Evolutionary conservation across 2,329 filamentous ascomycete species (phyloP).

Genomic region (Colletotrichum scovillei): DNA sequence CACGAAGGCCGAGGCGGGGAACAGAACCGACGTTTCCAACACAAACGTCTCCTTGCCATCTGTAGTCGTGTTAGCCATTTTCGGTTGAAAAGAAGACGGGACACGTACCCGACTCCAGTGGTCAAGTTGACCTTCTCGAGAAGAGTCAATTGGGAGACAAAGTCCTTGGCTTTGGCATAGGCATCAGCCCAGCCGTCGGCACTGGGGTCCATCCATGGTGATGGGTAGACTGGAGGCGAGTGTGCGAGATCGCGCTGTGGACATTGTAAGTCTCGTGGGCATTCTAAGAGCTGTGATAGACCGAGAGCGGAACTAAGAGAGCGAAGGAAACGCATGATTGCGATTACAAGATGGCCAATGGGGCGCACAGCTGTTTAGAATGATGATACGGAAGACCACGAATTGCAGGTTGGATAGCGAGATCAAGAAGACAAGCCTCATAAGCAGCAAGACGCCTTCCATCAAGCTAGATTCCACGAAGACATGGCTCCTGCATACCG

Average conservation of each 20-base stretch:
- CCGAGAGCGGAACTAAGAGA: neutral
- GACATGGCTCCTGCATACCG: neutral
- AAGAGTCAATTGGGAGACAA: slow-evolving; percentile 86
- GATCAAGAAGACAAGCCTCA: neutral
- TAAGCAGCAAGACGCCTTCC: neutral
- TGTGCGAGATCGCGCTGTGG: slow-evolving; percentile 43
- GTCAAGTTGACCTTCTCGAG: slow-evolving; percentile 95
- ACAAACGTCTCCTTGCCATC: slow-evolving; percentile 77
- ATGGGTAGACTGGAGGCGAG: slow-evolving; percentile 79
- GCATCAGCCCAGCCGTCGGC: slow-evolving; percentile 80
- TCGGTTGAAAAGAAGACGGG: slow-evolving; percentile 6
- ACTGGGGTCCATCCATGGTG: slow-evolving; percentile 84
- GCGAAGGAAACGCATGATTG: neutral
- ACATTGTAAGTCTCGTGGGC: neutral
- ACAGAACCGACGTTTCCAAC: slow-evolving; percentile 82
- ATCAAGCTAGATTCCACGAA: neutral
- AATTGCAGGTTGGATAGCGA: neutral
- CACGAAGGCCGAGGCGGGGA: slow-evolving; percentile 75
- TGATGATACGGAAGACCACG: neutral
- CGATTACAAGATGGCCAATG: neutral
- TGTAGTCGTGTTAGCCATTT: slow-evolving; percentile 44
- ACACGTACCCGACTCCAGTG: slow-evolving; percentile 82
- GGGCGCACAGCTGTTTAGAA: neutral
- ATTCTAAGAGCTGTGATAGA: neutral
- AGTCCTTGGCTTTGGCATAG: slow-evolving; percentile 79